Percentiles rank a stretch among this genome's conserved stretches.
phyloP scores from a whole-genome alignment of 2,329 filamentous ascomycete genomes.

The Westerdykella aurantiaca region DNA sequence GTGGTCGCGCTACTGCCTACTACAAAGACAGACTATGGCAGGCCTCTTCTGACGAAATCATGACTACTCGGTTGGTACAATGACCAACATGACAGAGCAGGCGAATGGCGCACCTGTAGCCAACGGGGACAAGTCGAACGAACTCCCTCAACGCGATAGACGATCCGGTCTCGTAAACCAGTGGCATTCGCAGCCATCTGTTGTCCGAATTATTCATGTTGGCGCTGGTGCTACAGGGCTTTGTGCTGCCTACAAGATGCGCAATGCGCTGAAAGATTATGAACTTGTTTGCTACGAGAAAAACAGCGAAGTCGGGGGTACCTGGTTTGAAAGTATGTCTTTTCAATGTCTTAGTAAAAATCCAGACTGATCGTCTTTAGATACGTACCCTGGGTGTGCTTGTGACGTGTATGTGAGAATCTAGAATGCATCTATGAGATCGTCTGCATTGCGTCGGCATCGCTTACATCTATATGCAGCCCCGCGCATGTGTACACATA shows the following conservation, averaged over 20 bases:
- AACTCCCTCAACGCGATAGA: too few species aligned
- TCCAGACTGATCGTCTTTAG: neutral
- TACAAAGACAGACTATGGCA: too few species aligned
- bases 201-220: slow-evolving; percentile 29
- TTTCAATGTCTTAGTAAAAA: neutral
- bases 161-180: neutral
- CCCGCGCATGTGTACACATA: slow-evolving; percentile 41
- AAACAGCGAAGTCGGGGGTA: slow-evolving; percentile 38
- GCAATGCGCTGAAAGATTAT: slow-evolving; percentile 33
- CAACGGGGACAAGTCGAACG: too few species aligned
- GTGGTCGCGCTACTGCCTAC: too few species aligned
- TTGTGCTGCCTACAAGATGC: slow-evolving; percentile 40
- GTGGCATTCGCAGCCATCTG: slow-evolving; percentile 5
- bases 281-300: slow-evolving; percentile 42
- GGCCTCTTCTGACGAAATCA: too few species aligned
- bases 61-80: too few species aligned
- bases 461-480: slow-evolving; percentile 1
- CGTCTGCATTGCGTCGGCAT: neutral
- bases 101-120: too few species aligned
- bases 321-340: slow-evolving; percentile 37
- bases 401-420: slow-evolving; percentile 35
- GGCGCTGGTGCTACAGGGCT: slow-evolving; percentile 43
- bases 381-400: slow-evolving; percentile 40
- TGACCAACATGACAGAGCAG: too few species aligned
- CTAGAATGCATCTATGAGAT: neutral